Evolutionary conservation across 805 yeast species (phyloP).

Genomic region (Pichia rugopelliculosa): DNA sequence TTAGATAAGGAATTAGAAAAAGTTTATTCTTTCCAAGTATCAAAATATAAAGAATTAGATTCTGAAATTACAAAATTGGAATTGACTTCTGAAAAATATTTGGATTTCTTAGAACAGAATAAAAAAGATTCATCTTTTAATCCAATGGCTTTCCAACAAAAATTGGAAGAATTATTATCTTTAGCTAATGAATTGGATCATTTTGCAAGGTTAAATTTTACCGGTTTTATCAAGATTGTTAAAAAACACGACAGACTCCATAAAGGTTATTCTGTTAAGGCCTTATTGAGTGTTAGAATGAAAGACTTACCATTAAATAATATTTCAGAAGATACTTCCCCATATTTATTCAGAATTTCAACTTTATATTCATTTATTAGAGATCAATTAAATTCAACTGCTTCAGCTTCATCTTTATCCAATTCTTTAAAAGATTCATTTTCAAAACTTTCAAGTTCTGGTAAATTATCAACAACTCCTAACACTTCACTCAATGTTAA

Average conservation of each 20-base stretch:
- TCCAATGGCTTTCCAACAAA: conserved; percentile 52
- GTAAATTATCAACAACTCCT: conserved; percentile 29
- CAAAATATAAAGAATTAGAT: conserved; percentile 62
- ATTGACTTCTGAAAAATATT: conserved; percentile 39
- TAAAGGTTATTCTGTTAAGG: conserved; percentile 80
- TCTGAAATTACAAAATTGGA: conserved; percentile 61
- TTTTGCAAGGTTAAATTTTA: conserved; percentile 85
- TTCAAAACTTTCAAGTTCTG: conserved; percentile 38
- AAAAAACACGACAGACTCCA: conserved; percentile 94
- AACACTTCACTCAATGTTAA: conserved; percentile 17
- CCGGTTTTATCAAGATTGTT: conserved; percentile 91
- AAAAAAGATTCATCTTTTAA: conserved; percentile 38
- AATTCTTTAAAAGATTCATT: conserved; percentile 38
- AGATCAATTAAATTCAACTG: conserved; percentile 47
- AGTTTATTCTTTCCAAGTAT: conserved; percentile 64
- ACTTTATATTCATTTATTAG: conserved; percentile 74
- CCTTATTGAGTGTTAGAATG: conserved; percentile 80
- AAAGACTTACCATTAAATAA: conserved; percentile 79
- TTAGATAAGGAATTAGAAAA: conserved; percentile 68
- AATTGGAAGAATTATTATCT: conserved; percentile 65
- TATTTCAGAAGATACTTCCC: conserved; percentile 83
- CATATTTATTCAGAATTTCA: conserved; percentile 76
- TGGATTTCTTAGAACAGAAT: conserved; percentile 18
- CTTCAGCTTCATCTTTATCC: conserved; percentile 28
- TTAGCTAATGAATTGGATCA: conserved; percentile 81